These are phyloP conservation scores for Lasiosphaeriaceae sp. DNA, from an alignment of 495 filamentous ascomycete species.

Conservation along the genomic window DNA sequence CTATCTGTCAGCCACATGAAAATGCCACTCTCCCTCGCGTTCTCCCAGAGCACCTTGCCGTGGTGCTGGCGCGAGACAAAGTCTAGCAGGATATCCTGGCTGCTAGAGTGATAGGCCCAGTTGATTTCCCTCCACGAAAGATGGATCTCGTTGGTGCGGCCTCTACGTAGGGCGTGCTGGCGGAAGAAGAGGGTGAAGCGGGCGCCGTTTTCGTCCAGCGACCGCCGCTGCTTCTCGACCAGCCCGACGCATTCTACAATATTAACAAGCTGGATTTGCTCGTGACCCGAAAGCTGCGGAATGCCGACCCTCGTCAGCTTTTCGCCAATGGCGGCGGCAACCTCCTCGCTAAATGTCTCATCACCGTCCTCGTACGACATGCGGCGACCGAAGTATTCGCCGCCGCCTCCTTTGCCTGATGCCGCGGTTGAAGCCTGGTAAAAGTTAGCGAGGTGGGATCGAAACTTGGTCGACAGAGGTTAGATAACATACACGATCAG, in stretches of 20 bases:
- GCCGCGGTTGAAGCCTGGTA: slow-evolving; percentile 15
- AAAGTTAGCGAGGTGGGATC: not conserved
- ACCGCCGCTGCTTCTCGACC: slow-evolving; percentile 83
- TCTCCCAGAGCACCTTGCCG: slow-evolving; percentile 73
- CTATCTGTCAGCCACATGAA: slow-evolving; percentile 91
- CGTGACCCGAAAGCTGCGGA: slow-evolving; percentile 80
- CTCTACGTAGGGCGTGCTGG: slow-evolving; percentile 71
- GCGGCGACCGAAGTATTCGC: slow-evolving; percentile 25
- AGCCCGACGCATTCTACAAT: slow-evolving; percentile 85
- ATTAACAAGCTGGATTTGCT: slow-evolving; percentile 83
- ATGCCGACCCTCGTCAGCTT: slow-evolving; percentile 68
- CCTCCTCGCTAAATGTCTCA: slow-evolving; percentile 65
- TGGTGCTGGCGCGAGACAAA: slow-evolving; percentile 79
- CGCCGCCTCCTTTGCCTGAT: slow-evolving; percentile 17
- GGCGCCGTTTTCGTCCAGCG: slow-evolving; percentile 91
- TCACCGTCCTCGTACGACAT: slow-evolving; percentile 50
- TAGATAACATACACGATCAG: slow-evolving; percentile 18
- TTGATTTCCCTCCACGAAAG: slow-evolving; percentile 91
- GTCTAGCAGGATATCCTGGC: slow-evolving; percentile 89
- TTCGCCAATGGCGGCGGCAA: slow-evolving; percentile 70
- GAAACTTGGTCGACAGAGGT: not conserved
- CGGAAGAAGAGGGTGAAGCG: slow-evolving; percentile 87
- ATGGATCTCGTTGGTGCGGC: slow-evolving; percentile 58
- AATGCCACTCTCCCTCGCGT: slow-evolving; percentile 81
- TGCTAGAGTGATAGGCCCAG: slow-evolving; percentile 89